Evolutionary conservation across 2,329 filamentous ascomycete species (phyloP), one percentile per base, ranked within the genome.

Genomic region (Colletotrichum liriopes): DNA sequence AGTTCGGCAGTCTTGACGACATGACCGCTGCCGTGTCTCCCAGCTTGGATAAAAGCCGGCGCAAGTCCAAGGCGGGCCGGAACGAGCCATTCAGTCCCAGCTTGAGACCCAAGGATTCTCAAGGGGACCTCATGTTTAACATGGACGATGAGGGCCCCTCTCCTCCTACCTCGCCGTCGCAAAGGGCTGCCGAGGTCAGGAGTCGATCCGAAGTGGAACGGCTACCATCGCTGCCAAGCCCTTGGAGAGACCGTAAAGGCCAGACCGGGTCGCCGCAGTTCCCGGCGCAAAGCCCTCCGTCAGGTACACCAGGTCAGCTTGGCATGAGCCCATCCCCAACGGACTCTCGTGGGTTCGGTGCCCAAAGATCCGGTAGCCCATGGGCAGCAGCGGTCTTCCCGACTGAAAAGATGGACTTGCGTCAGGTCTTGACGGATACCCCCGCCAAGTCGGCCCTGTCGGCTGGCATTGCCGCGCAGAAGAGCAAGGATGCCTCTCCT

Each of bases 91-190:
- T 89, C 63, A 94, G 91, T 67, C 94, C 94, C 1, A 86, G 84
- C 23, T 84, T 96, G 55, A 91, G 90, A 66, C 87, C 92, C 1
- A 94, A 91, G 77, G 87, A 87, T 26, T 95, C 93, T 0, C 85
- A 88, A 1, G 87, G 87, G 47, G 95, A 98, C 76, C 87, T 98
- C 66, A 97, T 98, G 81, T 98, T 98, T 78, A 91, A 94, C 75
- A 98, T 98, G 95, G 96, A 98, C 71, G 95, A 97, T 47, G 94
- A 95, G 54, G 87, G 87, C 12, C 74, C 77, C 0, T 77, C 80
- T 60, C 79, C 82, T 3, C 60, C 65, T 11, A 16, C 65, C 4
- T 72, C 68, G 1, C 74, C 73, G 18, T 52, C 41, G 14, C 71
- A 71, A 35, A 65, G 43, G 43, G 58, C 62, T 60, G 51, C 55